Base-by-base conservation (phyloP, 1,139 yeast genomes). In the Yamadazyma atmosphaerica region DNA sequence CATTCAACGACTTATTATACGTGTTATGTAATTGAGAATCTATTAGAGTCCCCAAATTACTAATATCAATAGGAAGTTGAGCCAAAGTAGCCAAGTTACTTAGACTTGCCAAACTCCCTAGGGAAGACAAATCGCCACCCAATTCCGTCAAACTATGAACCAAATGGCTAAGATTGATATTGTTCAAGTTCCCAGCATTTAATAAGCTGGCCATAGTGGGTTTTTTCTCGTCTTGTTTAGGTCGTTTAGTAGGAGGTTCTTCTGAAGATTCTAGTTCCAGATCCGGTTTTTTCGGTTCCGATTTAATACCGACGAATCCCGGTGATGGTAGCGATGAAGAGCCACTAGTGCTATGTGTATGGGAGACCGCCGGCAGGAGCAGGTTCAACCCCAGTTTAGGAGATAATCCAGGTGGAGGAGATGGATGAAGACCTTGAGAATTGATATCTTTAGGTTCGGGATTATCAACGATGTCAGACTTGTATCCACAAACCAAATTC, bases 401-500 rank as follows among this genome's bases (percentile, higher is more conserved):
- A 23, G 26, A 23, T 16, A 28, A 28, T 28, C 21, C 10, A 3
- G 19, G 9, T 6, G 21, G 21, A 28, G 32, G 32, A 9, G 33
- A 18, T 10, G 24, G 22, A 18, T 30, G 33, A 6, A 19, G 33
- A 19, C 18, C 18, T 30, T 14, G 31, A 10, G 12, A 5, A 24
- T 24, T 24, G 6, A 6, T 12, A 24, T 24, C 21, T 19, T 30
- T 11, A 13, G 33, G 16, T 5, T 11, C n/a, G 5, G 24, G 19
- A 13, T 35, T 33, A 21, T 42, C n/a, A n/a, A n/a, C n/a, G n/a
- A n/a, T n/a, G n/a, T n/a, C n/a, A n/a, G n/a, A n/a, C n/a, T n/a
- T 50, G 51, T 83, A 85, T 0, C 81, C 76, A 65, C 98, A 90
- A 23, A 77, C 84, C 28, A 90, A 68, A 28, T 83, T 83, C 78